Conservation (phyloP, 495 filamentous ascomycete genomes). For the Daldinia caldariorum region DNA sequence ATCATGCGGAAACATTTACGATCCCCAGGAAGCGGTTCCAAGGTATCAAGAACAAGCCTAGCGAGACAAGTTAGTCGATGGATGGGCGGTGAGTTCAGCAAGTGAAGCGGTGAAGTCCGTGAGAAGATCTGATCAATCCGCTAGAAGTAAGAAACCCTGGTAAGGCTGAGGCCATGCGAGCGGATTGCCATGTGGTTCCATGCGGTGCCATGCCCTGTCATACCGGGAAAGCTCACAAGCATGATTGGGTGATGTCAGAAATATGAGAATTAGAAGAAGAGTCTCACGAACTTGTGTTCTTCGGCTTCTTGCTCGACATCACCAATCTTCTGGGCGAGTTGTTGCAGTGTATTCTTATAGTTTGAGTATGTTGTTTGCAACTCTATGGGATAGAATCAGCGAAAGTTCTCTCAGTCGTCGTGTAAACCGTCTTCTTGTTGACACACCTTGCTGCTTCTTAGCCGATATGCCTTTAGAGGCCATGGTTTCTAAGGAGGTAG, state of each 20-base stretch:
- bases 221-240: conserved; percentile 15
- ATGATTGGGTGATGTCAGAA: conserved; percentile 40
- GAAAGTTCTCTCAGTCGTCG: background rate
- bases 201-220: background rate
- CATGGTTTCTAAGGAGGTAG: conserved; percentile 44
- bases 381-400: conserved; percentile 60
- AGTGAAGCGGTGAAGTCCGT: conserved; percentile 46
- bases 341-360: conserved; percentile 95
- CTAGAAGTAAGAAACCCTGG: conserved; percentile 34
- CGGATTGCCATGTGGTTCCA: conserved; percentile 11
- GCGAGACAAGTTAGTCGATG: conserved; percentile 39
- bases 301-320: conserved; percentile 97
- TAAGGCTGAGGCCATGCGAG: conserved; percentile 35
- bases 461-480: conserved; percentile 56
- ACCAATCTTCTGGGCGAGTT: conserved; percentile 93
- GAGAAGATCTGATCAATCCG: conserved; percentile 37
- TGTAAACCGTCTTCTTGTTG: conserved; percentile 11
- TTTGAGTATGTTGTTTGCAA: conserved; percentile 92
- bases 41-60: conserved; percentile 95
- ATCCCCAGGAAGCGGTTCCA: conserved; percentile 81
- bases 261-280: conserved; percentile 23
- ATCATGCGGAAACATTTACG: conserved; percentile 99
- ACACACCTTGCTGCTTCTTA: conserved; percentile 87
- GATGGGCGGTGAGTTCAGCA: conserved; percentile 53
- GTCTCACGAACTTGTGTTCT: conserved; percentile 87